Evolutionary conservation across 1,139 yeast genomes (phyloP).

Genomic region (Saccharomycopsis hybrid): DNA sequence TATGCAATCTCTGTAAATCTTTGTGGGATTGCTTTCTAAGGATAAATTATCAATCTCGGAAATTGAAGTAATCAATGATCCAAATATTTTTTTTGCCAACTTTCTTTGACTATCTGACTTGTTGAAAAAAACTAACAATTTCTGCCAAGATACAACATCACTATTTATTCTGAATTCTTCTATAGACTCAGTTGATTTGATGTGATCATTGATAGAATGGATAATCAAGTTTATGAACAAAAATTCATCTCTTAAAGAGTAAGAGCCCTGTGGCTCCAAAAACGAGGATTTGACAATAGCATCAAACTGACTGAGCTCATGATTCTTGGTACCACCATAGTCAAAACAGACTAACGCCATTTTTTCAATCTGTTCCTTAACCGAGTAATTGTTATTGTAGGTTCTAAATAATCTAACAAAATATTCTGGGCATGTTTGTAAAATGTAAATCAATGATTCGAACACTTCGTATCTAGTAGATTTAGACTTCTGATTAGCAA

Average conservation of each 20-base stretch:
- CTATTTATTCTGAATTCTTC: slow-evolving; percentile 23
- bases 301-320: neutral
- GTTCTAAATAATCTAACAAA: slow-evolving; percentile 49
- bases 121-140: slow-evolving; percentile 48
- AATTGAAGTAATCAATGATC: slow-evolving; percentile 43
- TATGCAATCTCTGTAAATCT: slow-evolving; percentile 45
- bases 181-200: slow-evolving; percentile 23
- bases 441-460: slow-evolving; percentile 71
- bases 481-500: neutral
- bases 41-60: slow-evolving; percentile 52
- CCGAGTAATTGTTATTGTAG: slow-evolving; percentile 23
- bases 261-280: slow-evolving; percentile 4
- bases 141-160: slow-evolving; percentile 36
- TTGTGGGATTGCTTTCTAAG: slow-evolving; percentile 76
- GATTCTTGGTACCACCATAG: slow-evolving; percentile 12
- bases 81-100: slow-evolving; percentile 46
- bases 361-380: slow-evolving; percentile 14
- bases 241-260: slow-evolving; percentile 59
- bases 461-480: slow-evolving; percentile 35
- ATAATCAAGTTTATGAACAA: slow-evolving; percentile 58
- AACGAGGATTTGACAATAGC: no score
- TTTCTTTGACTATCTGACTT: slow-evolving; percentile 55
- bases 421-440: slow-evolving; percentile 82
- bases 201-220: slow-evolving; percentile 38
- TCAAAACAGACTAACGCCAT: slow-evolving; percentile 17